Conservation (phyloP, 768 basidiomycete species). For the Hypholoma fasciculare region DNA sequence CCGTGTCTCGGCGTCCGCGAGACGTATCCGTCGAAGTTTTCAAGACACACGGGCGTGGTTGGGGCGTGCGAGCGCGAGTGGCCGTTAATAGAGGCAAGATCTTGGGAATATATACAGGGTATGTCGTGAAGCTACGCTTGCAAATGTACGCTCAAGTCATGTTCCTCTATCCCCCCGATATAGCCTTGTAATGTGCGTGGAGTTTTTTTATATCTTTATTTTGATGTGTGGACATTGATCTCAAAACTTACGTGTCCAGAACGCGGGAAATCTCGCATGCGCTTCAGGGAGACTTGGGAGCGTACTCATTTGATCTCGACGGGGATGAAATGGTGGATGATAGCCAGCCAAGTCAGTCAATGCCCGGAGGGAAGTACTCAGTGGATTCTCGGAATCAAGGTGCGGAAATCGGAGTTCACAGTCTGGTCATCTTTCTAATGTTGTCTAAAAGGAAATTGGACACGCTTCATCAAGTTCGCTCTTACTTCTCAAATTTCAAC, state of each 20-base stretch:
- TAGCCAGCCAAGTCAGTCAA: constrained; percentile 2
- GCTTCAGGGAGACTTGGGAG: constrained; percentile 33
- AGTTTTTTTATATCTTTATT: constrained; percentile 26
- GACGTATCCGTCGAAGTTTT: constrained; percentile 63
- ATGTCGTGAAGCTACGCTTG: constrained; percentile 5
- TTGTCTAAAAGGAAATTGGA: constrained; percentile 63
- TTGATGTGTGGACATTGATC: constrained; percentile 38
- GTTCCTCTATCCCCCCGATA: too few relatives aligned
- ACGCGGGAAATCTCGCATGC: constrained; percentile 41
- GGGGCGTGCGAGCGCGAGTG: constrained; percentile 57
- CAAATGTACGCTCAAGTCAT: too few relatives aligned
- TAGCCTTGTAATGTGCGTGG: too few relatives aligned
- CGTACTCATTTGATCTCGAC: constrained; percentile 68
- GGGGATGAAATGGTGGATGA: constrained; percentile 41
- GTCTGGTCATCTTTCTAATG: not conserved
- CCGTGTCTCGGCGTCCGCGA: constrained; percentile 61
- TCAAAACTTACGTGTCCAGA: constrained; percentile 25
- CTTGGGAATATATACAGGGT: constrained; percentile 73
- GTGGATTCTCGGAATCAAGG: constrained; percentile 58
- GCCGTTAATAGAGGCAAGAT: constrained; percentile 54
- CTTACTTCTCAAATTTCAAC: not conserved
- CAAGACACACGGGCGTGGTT: constrained; percentile 58
- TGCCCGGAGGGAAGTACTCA: constrained; percentile 37
- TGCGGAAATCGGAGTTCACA: constrained; percentile 24
- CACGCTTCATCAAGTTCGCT: constrained; percentile 70